Conservation (phyloP, 2,329 filamentous ascomycete genomes). For the Fusarium clavum region DNA sequence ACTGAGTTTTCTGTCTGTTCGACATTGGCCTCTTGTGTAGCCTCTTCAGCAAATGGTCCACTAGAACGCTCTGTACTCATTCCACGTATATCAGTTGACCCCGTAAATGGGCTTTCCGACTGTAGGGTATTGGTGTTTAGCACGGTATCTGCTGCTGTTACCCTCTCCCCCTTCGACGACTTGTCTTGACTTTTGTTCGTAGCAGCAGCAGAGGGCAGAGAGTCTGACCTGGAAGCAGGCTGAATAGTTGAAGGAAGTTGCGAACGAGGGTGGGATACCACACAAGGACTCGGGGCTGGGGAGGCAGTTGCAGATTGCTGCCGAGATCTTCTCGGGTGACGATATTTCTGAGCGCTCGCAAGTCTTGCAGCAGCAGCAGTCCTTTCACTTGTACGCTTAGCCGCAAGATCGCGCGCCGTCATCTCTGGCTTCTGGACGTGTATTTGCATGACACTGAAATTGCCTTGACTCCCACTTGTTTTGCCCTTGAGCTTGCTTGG, state of each 20-base stretch:
- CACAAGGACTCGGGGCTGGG: neutral
- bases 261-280: neutral
- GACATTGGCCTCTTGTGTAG: neutral
- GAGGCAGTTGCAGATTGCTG: slow-evolving; percentile 47
- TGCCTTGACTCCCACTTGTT: slow-evolving; percentile 66
- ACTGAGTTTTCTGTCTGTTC: neutral
- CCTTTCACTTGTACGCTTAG: slow-evolving; percentile 71
- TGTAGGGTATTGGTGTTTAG: neutral
- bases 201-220: slow-evolving; percentile 7
- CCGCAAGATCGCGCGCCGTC: slow-evolving; percentile 63
- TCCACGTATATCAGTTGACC: neutral
- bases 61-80: neutral
- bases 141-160: neutral
- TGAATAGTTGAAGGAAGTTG: slow-evolving; percentile 5
- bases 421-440: slow-evolving; percentile 60
- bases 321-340: slow-evolving; percentile 60
- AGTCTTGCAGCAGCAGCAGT: slow-evolving; percentile 68
- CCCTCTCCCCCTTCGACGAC: neutral
- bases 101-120: slow-evolving; percentile 14
- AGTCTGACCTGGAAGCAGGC: neutral
- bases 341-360: slow-evolving; percentile 66
- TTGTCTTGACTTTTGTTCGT: neutral
- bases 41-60: neutral
- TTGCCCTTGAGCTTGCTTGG: slow-evolving; percentile 72
- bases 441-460: slow-evolving; percentile 74